Conservation (phyloP, 805 yeast genomes). For the Candida quercuum region DNA sequence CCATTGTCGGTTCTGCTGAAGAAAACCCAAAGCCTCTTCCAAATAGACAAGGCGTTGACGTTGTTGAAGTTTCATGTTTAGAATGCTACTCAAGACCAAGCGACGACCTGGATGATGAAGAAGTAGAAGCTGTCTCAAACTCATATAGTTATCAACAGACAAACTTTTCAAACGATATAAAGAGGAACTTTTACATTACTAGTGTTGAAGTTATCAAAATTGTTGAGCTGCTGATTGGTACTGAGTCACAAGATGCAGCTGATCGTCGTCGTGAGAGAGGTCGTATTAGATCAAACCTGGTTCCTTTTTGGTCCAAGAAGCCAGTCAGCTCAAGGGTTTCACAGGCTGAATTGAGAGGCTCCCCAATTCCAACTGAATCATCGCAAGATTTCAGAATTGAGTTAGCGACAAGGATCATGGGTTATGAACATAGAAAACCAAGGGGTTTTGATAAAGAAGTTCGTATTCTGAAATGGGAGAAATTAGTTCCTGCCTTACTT, state of each 20-base stretch:
- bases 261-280: constrained; percentile 60
- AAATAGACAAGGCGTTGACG: constrained; percentile 36
- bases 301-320: constrained; percentile 61
- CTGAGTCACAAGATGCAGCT: constrained; percentile 37
- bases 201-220: constrained; percentile 64
- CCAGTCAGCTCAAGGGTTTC: constrained; percentile 42
- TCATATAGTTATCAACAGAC: constrained; percentile 16
- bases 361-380: constrained; percentile 20
- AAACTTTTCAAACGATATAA: constrained; percentile 14
- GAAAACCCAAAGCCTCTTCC: constrained; percentile 40
- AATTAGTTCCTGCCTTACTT: constrained; percentile 50
- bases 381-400: constrained; percentile 38
- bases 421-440: constrained; percentile 56
- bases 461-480: constrained; percentile 56
- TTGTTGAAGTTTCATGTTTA: constrained; percentile 56
- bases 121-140: constrained; percentile 16
- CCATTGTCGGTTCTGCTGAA: constrained; percentile 45
- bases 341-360: constrained; percentile 8
- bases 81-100: constrained; percentile 33
- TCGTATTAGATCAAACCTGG: constrained; percentile 59
- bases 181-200: constrained; percentile 42
- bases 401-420: constrained; percentile 61
- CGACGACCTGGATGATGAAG: constrained; percentile 28
- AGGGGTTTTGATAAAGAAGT: constrained; percentile 68
- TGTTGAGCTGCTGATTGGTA: constrained; percentile 55